phyloP scores from a whole-genome alignment of 495 filamentous ascomycete species.

The Penicillium turbatum region DNA sequence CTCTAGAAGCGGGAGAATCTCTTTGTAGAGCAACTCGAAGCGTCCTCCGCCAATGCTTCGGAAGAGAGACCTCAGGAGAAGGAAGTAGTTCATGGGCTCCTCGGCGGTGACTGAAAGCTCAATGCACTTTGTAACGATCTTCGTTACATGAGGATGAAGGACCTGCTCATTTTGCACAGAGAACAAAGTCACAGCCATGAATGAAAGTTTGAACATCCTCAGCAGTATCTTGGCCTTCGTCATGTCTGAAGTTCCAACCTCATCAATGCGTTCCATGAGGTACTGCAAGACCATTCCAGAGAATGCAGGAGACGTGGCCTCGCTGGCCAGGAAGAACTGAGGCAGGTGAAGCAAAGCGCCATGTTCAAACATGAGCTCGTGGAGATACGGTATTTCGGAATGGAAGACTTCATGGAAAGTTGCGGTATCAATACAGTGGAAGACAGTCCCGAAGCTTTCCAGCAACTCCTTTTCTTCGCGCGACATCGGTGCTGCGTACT shows the following conservation, averaged over 20 bases:
- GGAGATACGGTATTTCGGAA: conserved; percentile 91
- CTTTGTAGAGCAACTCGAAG: conserved; percentile 97
- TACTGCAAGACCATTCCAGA: conserved; percentile 97
- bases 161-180: conserved; percentile 93
- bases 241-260: conserved; percentile 87
- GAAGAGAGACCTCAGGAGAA: conserved; percentile 86
- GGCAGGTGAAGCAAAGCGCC: conserved; percentile 89
- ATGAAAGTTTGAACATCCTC: conserved; percentile 94
- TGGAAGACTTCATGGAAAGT: conserved; percentile 99
- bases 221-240: conserved; percentile 88
- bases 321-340: conserved; percentile 96
- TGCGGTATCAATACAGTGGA: conserved; percentile 96
- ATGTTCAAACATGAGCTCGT: conserved; percentile 97
- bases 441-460: conserved; percentile 96
- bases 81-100: conserved; percentile 98
- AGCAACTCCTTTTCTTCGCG: conserved; percentile 98
- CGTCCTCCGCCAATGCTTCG: conserved; percentile 94
- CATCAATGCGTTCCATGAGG: conserved; percentile 91
- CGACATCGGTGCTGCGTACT: conserved; percentile 83
- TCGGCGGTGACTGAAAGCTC: conserved; percentile 92
- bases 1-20: conserved; percentile 91
- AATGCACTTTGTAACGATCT: conserved; percentile 94
- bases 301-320: conserved; percentile 95
- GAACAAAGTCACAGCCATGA: conserved; percentile 98
- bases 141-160: conserved; percentile 88